Percentiles rank a stretch among this genome's conserved stretches.
phyloP scores from a whole-genome alignment of 176 grass and related monocot species.

The Zizania latifolia region DNA sequence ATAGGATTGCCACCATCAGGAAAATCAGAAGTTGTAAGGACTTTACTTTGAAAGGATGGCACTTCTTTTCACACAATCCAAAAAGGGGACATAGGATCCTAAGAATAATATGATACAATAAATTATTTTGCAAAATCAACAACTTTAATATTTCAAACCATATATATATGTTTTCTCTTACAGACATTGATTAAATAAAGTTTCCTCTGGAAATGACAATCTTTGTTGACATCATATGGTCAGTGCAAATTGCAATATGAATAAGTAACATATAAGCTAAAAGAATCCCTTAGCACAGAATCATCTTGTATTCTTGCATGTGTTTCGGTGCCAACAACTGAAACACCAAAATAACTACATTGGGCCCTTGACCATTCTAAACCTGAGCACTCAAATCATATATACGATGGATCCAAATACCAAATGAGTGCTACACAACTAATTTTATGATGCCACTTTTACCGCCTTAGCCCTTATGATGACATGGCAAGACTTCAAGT shows the following conservation, averaged over 20 bases:
- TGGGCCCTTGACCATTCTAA: not conserved
- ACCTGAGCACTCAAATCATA: not conserved
- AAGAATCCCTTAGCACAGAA: not conserved
- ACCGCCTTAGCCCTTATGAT: too few relatives aligned
- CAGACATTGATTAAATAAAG: not conserved
- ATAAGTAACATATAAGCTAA: not conserved
- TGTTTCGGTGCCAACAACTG: not conserved
- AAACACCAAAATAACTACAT: not conserved
- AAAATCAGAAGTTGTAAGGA: not conserved
- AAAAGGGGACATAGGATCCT: slow-evolving; percentile 1
- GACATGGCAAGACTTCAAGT: not conserved
- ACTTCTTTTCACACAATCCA: slow-evolving; percentile 15
- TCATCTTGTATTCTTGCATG: not conserved
- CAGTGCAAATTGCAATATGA: not conserved
- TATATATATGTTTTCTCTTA: not conserved
- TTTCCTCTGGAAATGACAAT: not conserved
- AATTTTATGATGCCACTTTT: not conserved
- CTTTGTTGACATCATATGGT: not conserved
- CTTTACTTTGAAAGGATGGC: slow-evolving; percentile 13
- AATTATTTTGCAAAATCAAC: not conserved
- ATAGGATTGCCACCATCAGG: slow-evolving; percentile 14
- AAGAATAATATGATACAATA: slow-evolving; percentile 6
- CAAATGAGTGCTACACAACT: not conserved
- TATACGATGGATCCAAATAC: not conserved
- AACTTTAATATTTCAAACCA: not conserved